Conservation (phyloP, 1,139 yeast species). For the Saccharomyces pastorianus region DNA sequence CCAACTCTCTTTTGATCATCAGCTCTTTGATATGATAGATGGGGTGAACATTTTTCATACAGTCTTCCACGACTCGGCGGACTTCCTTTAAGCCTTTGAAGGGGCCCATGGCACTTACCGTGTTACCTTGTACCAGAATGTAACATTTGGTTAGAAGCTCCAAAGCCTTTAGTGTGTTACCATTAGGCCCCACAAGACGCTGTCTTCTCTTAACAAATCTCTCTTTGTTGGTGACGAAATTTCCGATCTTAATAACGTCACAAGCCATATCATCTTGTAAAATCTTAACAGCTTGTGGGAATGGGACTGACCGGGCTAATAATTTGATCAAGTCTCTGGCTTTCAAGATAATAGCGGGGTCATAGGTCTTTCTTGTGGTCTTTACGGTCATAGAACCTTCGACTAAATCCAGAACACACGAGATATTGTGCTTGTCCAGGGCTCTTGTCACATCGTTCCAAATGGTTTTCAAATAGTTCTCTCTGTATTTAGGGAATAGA, state of each 20-base stretch:
- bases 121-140: constrained; percentile 92
- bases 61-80: constrained; percentile 91
- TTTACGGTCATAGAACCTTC: constrained; percentile 97
- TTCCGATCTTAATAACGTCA: constrained; percentile 93
- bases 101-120: constrained; percentile 97
- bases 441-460: constrained; percentile 92
- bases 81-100: constrained; percentile 86
- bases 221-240: constrained; percentile 80
- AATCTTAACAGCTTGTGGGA: constrained; percentile 90
- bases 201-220: constrained; percentile 93
- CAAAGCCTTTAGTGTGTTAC: constrained; percentile 90
- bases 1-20: constrained; percentile 93
- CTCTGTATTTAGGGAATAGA: constrained; percentile 92
- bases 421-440: constrained; percentile 62
- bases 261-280: constrained; percentile 89
- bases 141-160: constrained; percentile 90
- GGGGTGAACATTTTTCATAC: constrained; percentile 95
- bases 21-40: constrained; percentile 93
- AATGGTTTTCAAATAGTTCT: constrained; percentile 73
- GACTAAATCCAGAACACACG: constrained; percentile 78
- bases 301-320: constrained; percentile 92
- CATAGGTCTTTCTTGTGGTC: constrained; percentile 90
- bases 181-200: constrained; percentile 92
- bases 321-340: constrained; percentile 92
- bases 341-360: constrained; percentile 87